A percentile compares a stretch with the other conserved stretches of the same genome.
Evolutionary conservation across 352 stramenopile genomes (phyloP).

Genomic region (Pythium phragmiticola): DNA sequence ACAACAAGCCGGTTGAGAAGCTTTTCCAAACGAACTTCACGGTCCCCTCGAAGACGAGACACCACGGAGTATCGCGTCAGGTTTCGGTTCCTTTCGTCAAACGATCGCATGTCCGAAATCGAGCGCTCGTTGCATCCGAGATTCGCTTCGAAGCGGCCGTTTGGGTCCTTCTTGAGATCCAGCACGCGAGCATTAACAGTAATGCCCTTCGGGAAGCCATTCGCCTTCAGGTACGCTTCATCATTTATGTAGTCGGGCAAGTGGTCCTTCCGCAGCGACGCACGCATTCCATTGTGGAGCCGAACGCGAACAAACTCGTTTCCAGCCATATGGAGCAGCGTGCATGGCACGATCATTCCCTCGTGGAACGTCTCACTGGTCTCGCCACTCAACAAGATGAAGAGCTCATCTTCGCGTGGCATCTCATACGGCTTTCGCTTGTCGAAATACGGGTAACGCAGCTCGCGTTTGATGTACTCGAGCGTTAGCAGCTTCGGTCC

Average conservation of each 20-base stretch:
- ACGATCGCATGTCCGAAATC: slow-evolving; percentile 70
- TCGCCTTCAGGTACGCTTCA: slow-evolving; percentile 25
- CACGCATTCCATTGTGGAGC: slow-evolving; percentile 83
- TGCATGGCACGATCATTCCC: slow-evolving; percentile 86
- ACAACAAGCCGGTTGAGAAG: slow-evolving; percentile 71
- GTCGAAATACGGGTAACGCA: slow-evolving; percentile 90
- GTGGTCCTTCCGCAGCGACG: slow-evolving; percentile 68
- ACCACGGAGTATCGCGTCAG: slow-evolving; percentile 58
- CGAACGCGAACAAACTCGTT: slow-evolving; percentile 81
- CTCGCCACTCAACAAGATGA: slow-evolving; percentile 85
- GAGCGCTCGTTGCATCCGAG: slow-evolving; percentile 76
- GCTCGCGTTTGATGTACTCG: slow-evolving; percentile 87
- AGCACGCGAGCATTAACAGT: slow-evolving; percentile 88
- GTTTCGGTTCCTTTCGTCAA: slow-evolving; percentile 49
- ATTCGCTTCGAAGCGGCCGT: slow-evolving; percentile 72
- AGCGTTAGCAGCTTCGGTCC: slow-evolving; percentile 83
- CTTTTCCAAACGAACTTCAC: slow-evolving; percentile 65
- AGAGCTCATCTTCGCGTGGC: slow-evolving; percentile 82
- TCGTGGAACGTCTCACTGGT: slow-evolving; percentile 75
- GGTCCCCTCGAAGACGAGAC: slow-evolving; percentile 63
- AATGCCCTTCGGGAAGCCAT: slow-evolving; percentile 77
- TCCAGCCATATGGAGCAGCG: slow-evolving; percentile 79
- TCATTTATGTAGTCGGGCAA: slow-evolving; percentile 77
- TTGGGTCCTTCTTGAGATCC: slow-evolving; percentile 61
- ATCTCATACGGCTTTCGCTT: slow-evolving; percentile 84